Conservation (phyloP, 495 filamentous ascomycete genomes). For the Podospora bellae-mahoneyi region DNA sequence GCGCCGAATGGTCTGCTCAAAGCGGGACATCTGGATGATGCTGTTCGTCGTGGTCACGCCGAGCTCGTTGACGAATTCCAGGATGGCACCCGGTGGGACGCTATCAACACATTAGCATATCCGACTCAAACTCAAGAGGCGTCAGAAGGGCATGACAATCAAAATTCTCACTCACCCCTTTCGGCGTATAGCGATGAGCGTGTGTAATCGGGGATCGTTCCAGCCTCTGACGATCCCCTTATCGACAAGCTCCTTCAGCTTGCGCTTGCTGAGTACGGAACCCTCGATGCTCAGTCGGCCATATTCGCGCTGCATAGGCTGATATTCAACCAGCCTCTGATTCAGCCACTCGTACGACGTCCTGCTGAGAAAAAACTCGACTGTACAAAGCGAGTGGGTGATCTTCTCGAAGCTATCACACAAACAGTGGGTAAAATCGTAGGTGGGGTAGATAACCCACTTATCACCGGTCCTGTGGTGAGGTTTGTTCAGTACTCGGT, state of each 20-base stretch:
- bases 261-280: slow-evolving; percentile 79
- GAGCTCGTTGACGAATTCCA: slow-evolving; percentile 82
- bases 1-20: slow-evolving; percentile 74
- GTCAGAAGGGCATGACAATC: too few relatives aligned
- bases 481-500: slow-evolving; percentile 65
- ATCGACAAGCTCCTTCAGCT: slow-evolving; percentile 72
- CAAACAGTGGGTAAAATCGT: slow-evolving; percentile 85
- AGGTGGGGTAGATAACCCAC: slow-evolving; percentile 87
- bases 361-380: slow-evolving; percentile 72
- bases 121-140: too few relatives aligned
- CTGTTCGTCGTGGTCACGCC: slow-evolving; percentile 76
- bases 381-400: slow-evolving; percentile 85
- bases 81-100: slow-evolving; percentile 80
- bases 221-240: slow-evolving; percentile 71
- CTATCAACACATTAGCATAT: slow-evolving; percentile 37
- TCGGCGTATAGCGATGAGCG: slow-evolving; percentile 77
- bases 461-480: slow-evolving; percentile 71
- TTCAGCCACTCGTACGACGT: slow-evolving; percentile 88
- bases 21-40: slow-evolving; percentile 67
- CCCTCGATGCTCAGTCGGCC: slow-evolving; percentile 67
- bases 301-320: slow-evolving; percentile 78
- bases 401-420: slow-evolving; percentile 86
- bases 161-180: slow-evolving; percentile 31
- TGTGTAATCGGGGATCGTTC: slow-evolving; percentile 89
- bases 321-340: slow-evolving; percentile 61